These are phyloP conservation scores for Malassezia obtusa DNA, from an alignment of 1,284 basidiomycete species.

Conservation along the genomic window DNA sequence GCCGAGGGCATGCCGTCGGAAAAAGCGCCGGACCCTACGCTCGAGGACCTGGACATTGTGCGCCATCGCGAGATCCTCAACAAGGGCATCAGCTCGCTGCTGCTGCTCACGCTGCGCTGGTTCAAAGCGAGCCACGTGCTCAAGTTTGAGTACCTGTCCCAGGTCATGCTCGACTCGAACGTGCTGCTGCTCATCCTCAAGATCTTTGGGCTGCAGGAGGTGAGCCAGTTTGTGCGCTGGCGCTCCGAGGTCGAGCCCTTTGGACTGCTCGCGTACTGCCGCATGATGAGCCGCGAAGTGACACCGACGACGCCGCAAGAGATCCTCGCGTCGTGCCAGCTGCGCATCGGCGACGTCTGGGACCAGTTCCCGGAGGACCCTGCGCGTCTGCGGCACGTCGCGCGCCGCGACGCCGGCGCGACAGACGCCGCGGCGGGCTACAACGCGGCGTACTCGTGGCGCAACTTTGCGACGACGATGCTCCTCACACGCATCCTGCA, in stretches of 20 bases:
- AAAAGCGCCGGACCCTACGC: slow-evolving; percentile 60
- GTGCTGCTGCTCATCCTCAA: slow-evolving; percentile 87
- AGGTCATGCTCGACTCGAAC: slow-evolving; percentile 87
- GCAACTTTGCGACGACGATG: slow-evolving; percentile 96
- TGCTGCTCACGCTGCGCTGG: slow-evolving; percentile 86
- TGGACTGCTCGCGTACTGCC: slow-evolving; percentile 92
- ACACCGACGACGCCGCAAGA: slow-evolving; percentile 13
- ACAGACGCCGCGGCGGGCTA: slow-evolving; percentile 3
- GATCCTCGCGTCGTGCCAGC: slow-evolving; percentile 19
- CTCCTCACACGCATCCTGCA: slow-evolving; percentile 98
- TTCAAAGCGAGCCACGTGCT: slow-evolving; percentile 84
- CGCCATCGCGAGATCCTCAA: slow-evolving; percentile 95
- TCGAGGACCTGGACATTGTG: slow-evolving; percentile 90
- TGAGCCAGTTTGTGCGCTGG: slow-evolving; percentile 68
- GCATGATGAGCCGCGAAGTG: slow-evolving; percentile 55
- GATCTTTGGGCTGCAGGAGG: slow-evolving; percentile 94
- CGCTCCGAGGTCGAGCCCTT: slow-evolving; percentile 70
- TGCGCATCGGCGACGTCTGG: slow-evolving; percentile 29
- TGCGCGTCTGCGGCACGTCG: slow-evolving; percentile 2
- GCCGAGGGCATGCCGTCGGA: slow-evolving; percentile 34
- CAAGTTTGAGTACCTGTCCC: slow-evolving; percentile 96
- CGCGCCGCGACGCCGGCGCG: slow-evolving; percentile 12
- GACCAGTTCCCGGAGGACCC: slow-evolving; percentile 6
- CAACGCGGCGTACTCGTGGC: slow-evolving; percentile 73
- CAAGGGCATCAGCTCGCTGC: slow-evolving; percentile 89